Evolutionary conservation across 345 rosid species (phyloP), one percentile per base, ranked within the genome.

Genomic region (Aethionema arabicum): DNA sequence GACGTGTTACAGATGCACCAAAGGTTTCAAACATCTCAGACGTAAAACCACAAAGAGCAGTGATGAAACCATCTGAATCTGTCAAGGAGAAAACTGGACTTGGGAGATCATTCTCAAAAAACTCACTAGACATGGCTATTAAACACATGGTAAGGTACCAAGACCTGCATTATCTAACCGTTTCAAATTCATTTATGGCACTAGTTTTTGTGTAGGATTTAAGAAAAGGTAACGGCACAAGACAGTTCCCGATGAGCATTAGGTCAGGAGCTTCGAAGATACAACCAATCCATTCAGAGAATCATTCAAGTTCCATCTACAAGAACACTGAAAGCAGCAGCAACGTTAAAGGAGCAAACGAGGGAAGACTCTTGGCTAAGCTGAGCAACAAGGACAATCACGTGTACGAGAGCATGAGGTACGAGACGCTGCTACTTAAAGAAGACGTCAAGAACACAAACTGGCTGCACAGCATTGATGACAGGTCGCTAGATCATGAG

Each of bases 91-190:
- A 74, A 76, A 71, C 66, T 35, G 91, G 95, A 42, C 81, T 83
- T 78, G 95, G 95, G 63, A 76, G 91, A 77, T 75, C 66, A 11
- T 79, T 87, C 57, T 85, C 91, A n/a, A 87, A 87, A 83, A 87
- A 81, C 50, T 85, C 91, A 59, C 73, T 80, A 56, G 95, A 85
- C 67, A 81, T 85, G 89, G 87, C 91, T 38, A 81, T 87, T 64
- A 75, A 87, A 72, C 91, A 87, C 56, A 83, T 85, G 95, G 95
- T 87, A 87, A 16, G 81, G 47, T 6, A 16, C 27, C 27, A 42
- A 7, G 3, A 45, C 49, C 15, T 45, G 27, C 27, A 21, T 21
- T 21, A 21, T 21, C 27, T 21, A 21, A 21, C 2, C 27, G 27
- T 21, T 21, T 21, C 27, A 21, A 21, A 21, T 21, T 21, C 27